Percentiles rank a stretch among this genome's conserved stretches.
Evolutionary conservation across 768 basidiomycete genomes (phyloP).

Genomic region (Amanita inopinata): DNA sequence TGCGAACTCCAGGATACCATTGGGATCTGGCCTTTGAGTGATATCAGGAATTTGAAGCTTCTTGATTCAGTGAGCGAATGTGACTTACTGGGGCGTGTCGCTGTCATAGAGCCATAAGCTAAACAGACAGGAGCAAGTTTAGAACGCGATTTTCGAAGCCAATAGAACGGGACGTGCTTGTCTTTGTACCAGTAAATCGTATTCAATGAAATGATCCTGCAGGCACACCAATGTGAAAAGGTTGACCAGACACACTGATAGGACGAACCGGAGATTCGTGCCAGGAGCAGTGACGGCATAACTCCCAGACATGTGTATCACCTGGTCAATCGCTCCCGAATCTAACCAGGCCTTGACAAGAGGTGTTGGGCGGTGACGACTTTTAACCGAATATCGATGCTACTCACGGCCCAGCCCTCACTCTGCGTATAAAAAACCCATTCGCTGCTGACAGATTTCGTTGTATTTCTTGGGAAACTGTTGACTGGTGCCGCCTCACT

Average conservation of each 20-base stretch:
- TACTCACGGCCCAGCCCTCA: constrained; percentile 36
- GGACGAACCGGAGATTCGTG: constrained; percentile 35
- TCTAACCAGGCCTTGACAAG: constrained; percentile 37
- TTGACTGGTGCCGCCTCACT: constrained; percentile 55
- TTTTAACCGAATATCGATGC: background rate
- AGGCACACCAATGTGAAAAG: constrained; percentile 1
- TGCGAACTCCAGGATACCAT: constrained; percentile 47
- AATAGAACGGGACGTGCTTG: constrained; percentile 27
- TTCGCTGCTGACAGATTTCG: constrained; percentile 28
- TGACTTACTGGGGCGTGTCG: constrained; percentile 32
- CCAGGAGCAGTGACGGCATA: constrained; percentile 40
- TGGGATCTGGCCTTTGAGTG: constrained; percentile 39
- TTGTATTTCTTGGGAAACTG: constrained; percentile 42
- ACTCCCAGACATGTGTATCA: constrained; percentile 41
- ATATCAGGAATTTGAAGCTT: background rate
- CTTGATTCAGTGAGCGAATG: background rate
- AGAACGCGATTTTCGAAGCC: background rate
- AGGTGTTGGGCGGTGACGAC: background rate
- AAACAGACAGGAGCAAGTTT: background rate
- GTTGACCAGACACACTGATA: background rate
- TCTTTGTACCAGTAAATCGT: constrained; percentile 53
- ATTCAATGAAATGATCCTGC: constrained; percentile 50
- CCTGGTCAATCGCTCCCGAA: constrained; percentile 29
- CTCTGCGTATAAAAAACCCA: constrained; percentile 50
- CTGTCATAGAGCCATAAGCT: constrained; percentile 57